Evolutionary conservation across 2,329 filamentous ascomycete species (phyloP).

Genomic region (Monascus ruber): DNA sequence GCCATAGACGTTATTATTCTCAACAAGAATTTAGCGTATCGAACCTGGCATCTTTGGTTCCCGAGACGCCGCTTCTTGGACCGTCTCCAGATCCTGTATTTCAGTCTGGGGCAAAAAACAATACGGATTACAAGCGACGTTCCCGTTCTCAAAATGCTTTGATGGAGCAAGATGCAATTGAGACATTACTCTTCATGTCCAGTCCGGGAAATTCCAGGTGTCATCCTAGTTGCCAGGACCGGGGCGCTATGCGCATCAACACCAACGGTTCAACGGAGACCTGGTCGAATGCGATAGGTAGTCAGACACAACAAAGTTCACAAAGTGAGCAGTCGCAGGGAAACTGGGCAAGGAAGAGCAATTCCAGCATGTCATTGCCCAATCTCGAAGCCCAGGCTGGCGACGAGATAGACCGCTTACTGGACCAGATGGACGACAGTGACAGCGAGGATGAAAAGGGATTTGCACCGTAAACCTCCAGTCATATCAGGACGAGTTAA

Average conservation of each 20-base stretch:
- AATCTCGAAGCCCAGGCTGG: slow-evolving; percentile 22
- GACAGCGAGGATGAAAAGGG: slow-evolving; percentile 24
- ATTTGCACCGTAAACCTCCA: slow-evolving; percentile 5
- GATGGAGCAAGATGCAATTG: slow-evolving; percentile 41
- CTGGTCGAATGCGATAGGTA: slow-evolving; percentile 4
- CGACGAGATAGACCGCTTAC: slow-evolving; percentile 30
- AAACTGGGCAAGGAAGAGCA: slow-evolving; percentile 1
- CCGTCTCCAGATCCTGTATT: slow-evolving; percentile 9
- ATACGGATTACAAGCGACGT: slow-evolving; percentile 15
- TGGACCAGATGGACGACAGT: slow-evolving; percentile 29
- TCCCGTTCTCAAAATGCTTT: slow-evolving; percentile 33
- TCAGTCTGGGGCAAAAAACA: slow-evolving; percentile 9
- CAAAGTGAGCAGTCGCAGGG: slow-evolving; percentile 7
- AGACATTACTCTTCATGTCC: slow-evolving; percentile 40
- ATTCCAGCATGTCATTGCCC: neutral
- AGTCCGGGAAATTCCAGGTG: slow-evolving; percentile 38
- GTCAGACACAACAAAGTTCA: slow-evolving; percentile 7
- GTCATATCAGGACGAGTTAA: no score
- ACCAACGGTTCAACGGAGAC: slow-evolving; percentile 14
- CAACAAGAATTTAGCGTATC: slow-evolving; percentile 16
- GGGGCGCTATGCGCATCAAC: slow-evolving; percentile 10
- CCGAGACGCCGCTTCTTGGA: slow-evolving; percentile 21
- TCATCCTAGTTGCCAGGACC: slow-evolving; percentile 25
- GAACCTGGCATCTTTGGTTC: slow-evolving; percentile 11
- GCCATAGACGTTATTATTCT: slow-evolving; percentile 21